These are phyloP conservation scores for Hemileccinum rubropunctum DNA, from an alignment of 768 basidiomycete species.

Conservation along the genomic window DNA sequence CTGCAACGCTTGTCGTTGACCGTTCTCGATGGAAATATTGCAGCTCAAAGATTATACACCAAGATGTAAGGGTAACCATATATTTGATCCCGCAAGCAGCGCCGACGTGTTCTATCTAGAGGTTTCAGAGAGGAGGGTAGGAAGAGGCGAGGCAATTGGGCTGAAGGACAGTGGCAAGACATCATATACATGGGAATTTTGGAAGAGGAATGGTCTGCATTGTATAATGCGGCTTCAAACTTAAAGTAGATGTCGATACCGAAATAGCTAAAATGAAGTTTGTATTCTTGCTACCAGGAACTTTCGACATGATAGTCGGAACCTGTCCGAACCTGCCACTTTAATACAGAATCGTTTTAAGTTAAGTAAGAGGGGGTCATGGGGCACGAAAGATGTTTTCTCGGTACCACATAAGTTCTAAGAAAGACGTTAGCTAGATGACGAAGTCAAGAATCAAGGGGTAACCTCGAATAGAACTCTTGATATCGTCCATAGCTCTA, in stretches of 20 bases:
- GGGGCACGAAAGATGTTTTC: conserved; percentile 62
- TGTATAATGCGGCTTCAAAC: not conserved
- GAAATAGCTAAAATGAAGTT: no score
- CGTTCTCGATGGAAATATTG: conserved; percentile 34
- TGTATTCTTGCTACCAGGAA: no score
- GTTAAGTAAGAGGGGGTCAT: not conserved
- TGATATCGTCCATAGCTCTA: conserved; percentile 84
- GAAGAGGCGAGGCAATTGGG: conserved; percentile 13
- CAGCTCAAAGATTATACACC: conserved; percentile 32
- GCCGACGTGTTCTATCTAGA: conserved; percentile 9
- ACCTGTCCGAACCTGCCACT: not conserved
- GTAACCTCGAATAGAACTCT: conserved; percentile 68
- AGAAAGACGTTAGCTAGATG: not conserved
- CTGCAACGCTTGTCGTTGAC: conserved; percentile 37
- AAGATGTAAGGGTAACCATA: conserved; percentile 31
- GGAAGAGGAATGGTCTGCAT: conserved; percentile 31
- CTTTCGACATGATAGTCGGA: not conserved
- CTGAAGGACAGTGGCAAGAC: conserved; percentile 29
- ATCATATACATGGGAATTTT: conserved; percentile 32
- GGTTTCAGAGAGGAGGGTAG: conserved; percentile 33
- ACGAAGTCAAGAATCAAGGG: not conserved
- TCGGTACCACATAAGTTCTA: conserved; percentile 81
- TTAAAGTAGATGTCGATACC: no score
- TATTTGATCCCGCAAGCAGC: not conserved
- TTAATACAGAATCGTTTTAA: not conserved